phyloP scores from a whole-genome alignment of 2,329 filamentous ascomycete species.

The Fusarium abutilonis region DNA sequence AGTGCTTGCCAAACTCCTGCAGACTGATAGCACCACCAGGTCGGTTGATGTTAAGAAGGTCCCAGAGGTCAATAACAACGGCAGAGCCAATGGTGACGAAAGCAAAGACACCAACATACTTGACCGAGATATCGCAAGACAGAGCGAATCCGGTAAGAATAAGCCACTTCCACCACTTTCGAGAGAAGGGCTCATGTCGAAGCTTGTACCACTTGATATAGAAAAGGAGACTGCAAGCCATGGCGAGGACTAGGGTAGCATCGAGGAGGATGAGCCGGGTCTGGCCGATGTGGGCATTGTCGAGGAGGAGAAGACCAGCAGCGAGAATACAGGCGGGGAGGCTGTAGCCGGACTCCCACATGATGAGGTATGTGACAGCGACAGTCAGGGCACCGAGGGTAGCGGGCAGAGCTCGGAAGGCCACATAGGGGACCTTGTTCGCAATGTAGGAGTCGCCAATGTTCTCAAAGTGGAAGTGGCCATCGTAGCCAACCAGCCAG shows the following conservation, averaged over 20 bases:
- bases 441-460: constrained; percentile 98
- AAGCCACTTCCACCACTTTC: constrained; percentile 99
- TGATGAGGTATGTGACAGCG: constrained; percentile 93
- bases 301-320: constrained; percentile 86
- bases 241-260: constrained; percentile 91
- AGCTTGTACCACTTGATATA: constrained; percentile 99
- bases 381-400: constrained; percentile 92
- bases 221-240: constrained; percentile 92
- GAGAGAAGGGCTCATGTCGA: constrained; percentile 85
- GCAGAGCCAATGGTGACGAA: constrained; percentile 97
- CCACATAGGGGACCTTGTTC: constrained; percentile 97
- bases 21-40: constrained; percentile 82
- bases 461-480: constrained; percentile 97
- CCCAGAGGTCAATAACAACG: constrained; percentile 94
- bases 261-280: constrained; percentile 94
- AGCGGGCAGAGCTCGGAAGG: constrained; percentile 92
- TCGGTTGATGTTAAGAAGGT: constrained; percentile 88
- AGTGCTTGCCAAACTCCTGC: constrained; percentile 86
- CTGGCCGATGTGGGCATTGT: constrained; percentile 98
- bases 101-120: constrained; percentile 96
- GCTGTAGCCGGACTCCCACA: constrained; percentile 99
- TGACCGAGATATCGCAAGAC: constrained; percentile 97
- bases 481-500: constrained; percentile 97
- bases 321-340: constrained; percentile 91
- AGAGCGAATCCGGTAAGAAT: constrained; percentile 92